A percentile compares a stretch with the other conserved stretches of the same genome.
These are phyloP conservation scores for Pholiota conissans DNA, from an alignment of 768 basidiomycete species.

Conservation along the genomic window DNA sequence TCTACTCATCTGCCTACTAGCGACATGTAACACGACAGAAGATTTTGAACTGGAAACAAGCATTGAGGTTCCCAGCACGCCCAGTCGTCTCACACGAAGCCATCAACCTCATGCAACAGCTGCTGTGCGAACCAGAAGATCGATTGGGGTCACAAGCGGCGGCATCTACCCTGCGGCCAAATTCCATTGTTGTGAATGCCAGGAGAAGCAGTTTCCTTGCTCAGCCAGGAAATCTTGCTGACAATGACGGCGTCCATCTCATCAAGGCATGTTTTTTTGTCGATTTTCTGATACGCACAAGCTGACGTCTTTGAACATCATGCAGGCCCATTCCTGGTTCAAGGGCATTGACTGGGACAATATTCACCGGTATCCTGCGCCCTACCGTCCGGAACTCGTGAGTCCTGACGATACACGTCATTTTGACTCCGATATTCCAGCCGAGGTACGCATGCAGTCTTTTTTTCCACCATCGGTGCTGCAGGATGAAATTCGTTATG, in stretches of 20 bases:
- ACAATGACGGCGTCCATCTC: slow-evolving; percentile 81
- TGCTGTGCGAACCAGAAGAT: slow-evolving; percentile 95
- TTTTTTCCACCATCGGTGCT: slow-evolving; percentile 25
- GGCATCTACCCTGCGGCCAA: slow-evolving; percentile 69
- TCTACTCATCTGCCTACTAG: slow-evolving; percentile 36
- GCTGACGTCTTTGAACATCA: slow-evolving; percentile 9
- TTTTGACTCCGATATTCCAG: slow-evolving; percentile 92
- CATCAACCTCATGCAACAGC: slow-evolving; percentile 81
- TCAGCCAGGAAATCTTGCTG: slow-evolving; percentile 43
- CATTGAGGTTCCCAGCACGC: slow-evolving; percentile 80
- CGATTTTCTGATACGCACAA: slow-evolving; percentile 10
- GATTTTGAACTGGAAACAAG: slow-evolving; percentile 93
- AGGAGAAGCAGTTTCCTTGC: slow-evolving; percentile 74
- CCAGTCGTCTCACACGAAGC: slow-evolving; percentile 88
- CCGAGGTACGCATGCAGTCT: slow-evolving; percentile 62
- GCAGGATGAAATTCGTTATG: slow-evolving; percentile 22
- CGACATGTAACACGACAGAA: slow-evolving; percentile 95
- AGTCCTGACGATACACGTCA: slow-evolving; percentile 89
- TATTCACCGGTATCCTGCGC: slow-evolving; percentile 81
- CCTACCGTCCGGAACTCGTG: slow-evolving; percentile 84
- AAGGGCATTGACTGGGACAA: slow-evolving; percentile 87
- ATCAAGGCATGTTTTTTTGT: slow-evolving; percentile 67
- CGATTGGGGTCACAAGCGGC: slow-evolving; percentile 79
- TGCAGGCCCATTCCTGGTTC: slow-evolving; percentile 87
- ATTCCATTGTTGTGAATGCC: slow-evolving; percentile 73